Base-by-base conservation (phyloP, 2,329 filamentous ascomycete genomes). In the Monosporascus sp. region DNA sequence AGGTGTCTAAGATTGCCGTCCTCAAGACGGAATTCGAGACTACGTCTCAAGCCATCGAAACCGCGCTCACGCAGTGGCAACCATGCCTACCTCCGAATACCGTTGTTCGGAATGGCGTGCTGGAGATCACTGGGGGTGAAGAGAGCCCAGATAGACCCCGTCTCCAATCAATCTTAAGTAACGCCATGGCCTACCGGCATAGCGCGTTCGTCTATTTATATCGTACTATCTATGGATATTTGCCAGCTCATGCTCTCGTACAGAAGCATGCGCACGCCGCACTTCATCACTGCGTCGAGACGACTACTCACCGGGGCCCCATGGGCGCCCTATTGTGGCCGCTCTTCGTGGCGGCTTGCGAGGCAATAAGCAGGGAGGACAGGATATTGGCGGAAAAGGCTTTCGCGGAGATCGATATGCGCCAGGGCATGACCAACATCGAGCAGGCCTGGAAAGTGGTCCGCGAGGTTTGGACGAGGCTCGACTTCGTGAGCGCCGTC, bases 391-490 rank as follows among this genome's bases (percentile, higher is more conserved):
- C 82, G 4, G 66, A 72, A 26, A 70, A 71, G 52, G 72, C 79
- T 0, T 86, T 86, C 60, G 64, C 68, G 5, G 78, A 77, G 5
- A 73, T 84, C 8, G 77, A 80, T 54, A 74, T 71, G 51, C 70
- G 82, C 19, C 84, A 86, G 64, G 82, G 84, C 20, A 86, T 86
- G 84, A 77, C 76, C 19, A 87, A 87, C 60, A 86, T 87, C 53
- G 76, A 76, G 56, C 74, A 81, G 55, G 79, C 82, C 3, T 84
- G 82, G 80, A 74, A 74, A 14, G 79, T 87, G 37, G 77, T 84
- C 3, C 74, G 79, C 58, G 82, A 85, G 63, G 78, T 87, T 9
- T 87, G 84, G 69, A 73, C 73, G 52, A 71, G 81, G 52, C 75
- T 74, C 0, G 80, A 84, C 53, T 53, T 58, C 9, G 53, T 59